A percentile compares a stretch with the other conserved stretches of the same genome.
Conservation (phyloP, 2,329 filamentous ascomycete genomes). For the Xylariales sp. region DNA sequence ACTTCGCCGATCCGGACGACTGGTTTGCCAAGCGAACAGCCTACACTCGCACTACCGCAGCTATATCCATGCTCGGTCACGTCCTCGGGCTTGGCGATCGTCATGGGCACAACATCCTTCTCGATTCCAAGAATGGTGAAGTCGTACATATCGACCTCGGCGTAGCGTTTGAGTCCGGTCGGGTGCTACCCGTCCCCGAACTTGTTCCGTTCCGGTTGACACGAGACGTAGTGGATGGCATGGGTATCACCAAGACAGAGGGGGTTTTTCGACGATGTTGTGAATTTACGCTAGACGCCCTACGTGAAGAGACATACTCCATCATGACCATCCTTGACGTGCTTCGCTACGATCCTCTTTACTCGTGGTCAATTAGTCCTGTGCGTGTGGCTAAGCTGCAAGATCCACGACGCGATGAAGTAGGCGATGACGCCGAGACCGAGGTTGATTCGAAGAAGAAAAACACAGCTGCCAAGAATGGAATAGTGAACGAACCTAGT, state of each 20-base stretch:
- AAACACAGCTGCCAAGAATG: conserved; percentile 46
- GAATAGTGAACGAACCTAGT: conserved; percentile 65
- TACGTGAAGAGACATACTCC: conserved; percentile 93
- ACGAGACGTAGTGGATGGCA: conserved; percentile 93
- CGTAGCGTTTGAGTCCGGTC: conserved; percentile 95
- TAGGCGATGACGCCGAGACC: conserved; percentile 52
- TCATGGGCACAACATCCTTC: conserved; percentile 95
- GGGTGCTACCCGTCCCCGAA: conserved; percentile 94
- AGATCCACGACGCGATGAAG: conserved; percentile 66
- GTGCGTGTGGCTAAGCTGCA: conserved; percentile 73
- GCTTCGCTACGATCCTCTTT: conserved; percentile 95
- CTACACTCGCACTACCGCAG: conserved; percentile 92
- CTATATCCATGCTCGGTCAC: conserved; percentile 94
- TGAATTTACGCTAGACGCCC: conserved; percentile 93
- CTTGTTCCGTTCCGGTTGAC: conserved; percentile 95
- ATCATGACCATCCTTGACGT: conserved; percentile 99
- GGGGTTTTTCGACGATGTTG: conserved; percentile 98
- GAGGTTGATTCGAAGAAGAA: conserved; percentile 57
- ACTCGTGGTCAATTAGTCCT: conserved; percentile 91
- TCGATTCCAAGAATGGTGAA: conserved; percentile 90
- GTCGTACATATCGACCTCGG: conserved; percentile 97
- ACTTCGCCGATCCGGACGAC: conserved; percentile 91
- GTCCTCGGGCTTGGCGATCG: conserved; percentile 92
- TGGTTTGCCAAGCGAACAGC: conserved; percentile 93
- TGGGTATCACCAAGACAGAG: conserved; percentile 95